phyloP scores from a whole-genome alignment of 1,139 yeast species.

The Chernovozyma aurita region DNA sequence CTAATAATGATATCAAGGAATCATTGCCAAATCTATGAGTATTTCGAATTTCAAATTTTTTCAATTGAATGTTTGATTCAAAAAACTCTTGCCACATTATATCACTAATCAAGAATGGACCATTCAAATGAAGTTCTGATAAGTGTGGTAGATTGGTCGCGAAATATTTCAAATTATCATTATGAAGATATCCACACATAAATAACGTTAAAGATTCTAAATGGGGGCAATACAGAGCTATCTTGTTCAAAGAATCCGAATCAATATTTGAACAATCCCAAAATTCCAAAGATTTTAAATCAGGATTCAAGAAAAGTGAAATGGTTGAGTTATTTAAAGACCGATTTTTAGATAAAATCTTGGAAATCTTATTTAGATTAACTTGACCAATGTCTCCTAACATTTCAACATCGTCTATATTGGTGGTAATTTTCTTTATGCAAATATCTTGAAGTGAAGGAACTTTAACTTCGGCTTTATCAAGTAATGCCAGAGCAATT shows the following conservation, averaged over 20 bases:
- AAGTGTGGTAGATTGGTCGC: conserved; percentile 55
- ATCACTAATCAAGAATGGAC: conserved; percentile 81
- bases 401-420: conserved; percentile 73
- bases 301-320: conserved; percentile 64
- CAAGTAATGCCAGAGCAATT: conserved; percentile 79
- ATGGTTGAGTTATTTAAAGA: conserved; percentile 70
- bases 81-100: conserved; percentile 74
- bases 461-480: conserved; percentile 57
- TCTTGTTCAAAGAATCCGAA: conserved; percentile 58
- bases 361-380: conserved; percentile 62
- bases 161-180: conserved; percentile 64
- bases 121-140: conserved; percentile 59
- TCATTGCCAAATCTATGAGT: conserved; percentile 80
- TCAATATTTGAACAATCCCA: conserved; percentile 91
- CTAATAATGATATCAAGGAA: conserved; percentile 59
- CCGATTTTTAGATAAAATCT: conserved; percentile 76
- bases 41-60: conserved; percentile 59
- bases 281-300: conserved; percentile 54
- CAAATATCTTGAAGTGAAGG: conserved; percentile 81
- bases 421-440: conserved; percentile 61
- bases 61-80: conserved; percentile 23
- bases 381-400: conserved; percentile 73
- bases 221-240: conserved; percentile 78
- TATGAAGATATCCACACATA: conserved; percentile 92
- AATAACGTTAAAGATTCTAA: conserved; percentile 61